Evolutionary conservation across 106 monocot species (phyloP), one percentile per base, ranked within the genome.

Genomic region (Narthecium ossifragum): DNA sequence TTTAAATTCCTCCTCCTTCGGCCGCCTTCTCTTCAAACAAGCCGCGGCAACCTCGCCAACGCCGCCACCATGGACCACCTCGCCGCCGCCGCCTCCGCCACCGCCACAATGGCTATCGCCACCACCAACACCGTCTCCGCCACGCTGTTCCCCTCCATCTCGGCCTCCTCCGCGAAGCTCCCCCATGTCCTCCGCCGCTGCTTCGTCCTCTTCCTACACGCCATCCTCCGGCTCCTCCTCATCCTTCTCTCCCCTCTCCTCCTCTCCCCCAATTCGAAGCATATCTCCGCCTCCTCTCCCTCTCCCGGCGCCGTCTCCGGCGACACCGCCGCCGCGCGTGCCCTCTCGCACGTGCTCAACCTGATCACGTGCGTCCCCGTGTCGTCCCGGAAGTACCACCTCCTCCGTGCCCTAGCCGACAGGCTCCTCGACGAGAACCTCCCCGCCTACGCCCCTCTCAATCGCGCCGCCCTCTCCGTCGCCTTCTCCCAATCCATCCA

Each of bases 311-410:
- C 12, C 32, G 37, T n/a, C 11, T 32, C 20, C 32, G 29, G 24
- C 11, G 37, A 15, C 4, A 23, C 26, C 57, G 30, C 66, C 7
- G 48, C 69, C 13, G 69, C 41, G 6, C 77, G 85, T 48, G 73
- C 77, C 53, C 77, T 86, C 43, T 70, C 70, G 3, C 77, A 71
- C 63, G 71, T 81, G 31, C 77, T 86, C 55, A 55, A 70, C 67
- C 59, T 67, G 27, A 56, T 81, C 32, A 65, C 77, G 34, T 31
- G 62, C 63, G 60, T 78, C 57, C 81, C 85, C 29, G 77, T 71
- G 34, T 46, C 85, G 43, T 81, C 85, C 66, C 73, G 81, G 54
- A 86, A 86, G 76, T 86, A 86, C 60, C 62, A 70, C 30, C 51
- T 77, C 41, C 46, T 74, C 59, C 66, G 74, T 5, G 64, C 68